A percentile compares a stretch with the other conserved stretches of the same genome.
Evolutionary conservation across 345 rosid species (phyloP).

Genomic region (Iberis pinnata): DNA sequence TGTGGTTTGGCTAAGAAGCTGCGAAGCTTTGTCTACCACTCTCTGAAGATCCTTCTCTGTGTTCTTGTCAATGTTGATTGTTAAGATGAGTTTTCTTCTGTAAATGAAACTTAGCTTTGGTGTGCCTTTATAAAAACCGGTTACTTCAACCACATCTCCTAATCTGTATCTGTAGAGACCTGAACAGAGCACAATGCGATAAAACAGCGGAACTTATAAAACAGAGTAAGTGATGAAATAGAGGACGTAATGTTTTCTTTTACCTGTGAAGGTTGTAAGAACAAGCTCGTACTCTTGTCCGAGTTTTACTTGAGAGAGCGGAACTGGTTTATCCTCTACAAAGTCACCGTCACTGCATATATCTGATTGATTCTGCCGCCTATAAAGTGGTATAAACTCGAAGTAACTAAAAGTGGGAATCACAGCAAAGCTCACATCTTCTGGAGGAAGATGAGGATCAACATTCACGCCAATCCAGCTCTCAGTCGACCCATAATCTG

Average conservation of each 20-base stretch:
- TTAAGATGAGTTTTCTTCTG: slow-evolving; percentile 73
- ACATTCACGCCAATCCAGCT: slow-evolving; percentile 94
- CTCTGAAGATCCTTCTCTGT: slow-evolving; percentile 86
- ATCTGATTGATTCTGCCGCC: slow-evolving; percentile 14
- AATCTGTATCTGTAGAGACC: slow-evolving; percentile 75
- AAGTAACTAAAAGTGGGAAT: slow-evolving; percentile 83
- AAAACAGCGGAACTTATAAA: background rate
- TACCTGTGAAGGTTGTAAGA: slow-evolving; percentile 95
- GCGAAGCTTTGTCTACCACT: slow-evolving; percentile 62
- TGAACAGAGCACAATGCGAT: slow-evolving; percentile 28
- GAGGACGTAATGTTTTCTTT: background rate
- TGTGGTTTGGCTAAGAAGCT: slow-evolving; percentile 37
- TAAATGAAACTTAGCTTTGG: slow-evolving; percentile 85
- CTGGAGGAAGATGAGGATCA: slow-evolving; percentile 65
- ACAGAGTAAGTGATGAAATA: background rate
- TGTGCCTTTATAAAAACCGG: slow-evolving; percentile 62
- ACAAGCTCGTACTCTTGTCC: slow-evolving; percentile 83
- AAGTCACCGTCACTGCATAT: slow-evolving; percentile 37
- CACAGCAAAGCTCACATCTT: slow-evolving; percentile 68
- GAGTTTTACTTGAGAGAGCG: slow-evolving; percentile 61
- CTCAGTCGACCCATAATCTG: slow-evolving; percentile 91
- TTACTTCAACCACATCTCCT: slow-evolving; percentile 89
- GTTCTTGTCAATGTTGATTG: slow-evolving; percentile 89
- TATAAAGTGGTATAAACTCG: slow-evolving; percentile 77
- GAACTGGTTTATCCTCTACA: slow-evolving; percentile 66